These are phyloP conservation scores for Collybia nuda DNA, from an alignment of 768 basidiomycete species.

Conservation along the genomic window DNA sequence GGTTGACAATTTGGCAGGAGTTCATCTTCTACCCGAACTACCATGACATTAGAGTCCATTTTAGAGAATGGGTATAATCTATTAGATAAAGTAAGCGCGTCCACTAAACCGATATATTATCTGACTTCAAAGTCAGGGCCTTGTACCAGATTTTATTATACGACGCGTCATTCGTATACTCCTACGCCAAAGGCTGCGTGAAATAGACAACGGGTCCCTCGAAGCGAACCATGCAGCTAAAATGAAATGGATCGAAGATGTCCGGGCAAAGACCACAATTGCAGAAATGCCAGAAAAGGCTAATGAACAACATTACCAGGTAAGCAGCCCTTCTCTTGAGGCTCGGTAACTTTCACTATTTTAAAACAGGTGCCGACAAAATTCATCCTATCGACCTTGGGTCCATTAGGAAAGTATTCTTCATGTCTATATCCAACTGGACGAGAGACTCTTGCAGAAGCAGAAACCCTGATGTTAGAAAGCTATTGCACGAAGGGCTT, in stretches of 20 bases:
- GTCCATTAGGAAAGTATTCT: slow-evolving; percentile 67
- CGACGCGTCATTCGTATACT: slow-evolving; percentile 36
- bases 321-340: slow-evolving; percentile 20
- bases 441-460: slow-evolving; percentile 57
- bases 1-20: too few relatives aligned
- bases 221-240: slow-evolving; percentile 64
- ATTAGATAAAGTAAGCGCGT: slow-evolving; percentile 7
- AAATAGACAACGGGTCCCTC: slow-evolving; percentile 60
- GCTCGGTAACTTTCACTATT: neutral
- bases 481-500: slow-evolving; percentile 66
- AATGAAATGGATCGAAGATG: slow-evolving; percentile 63
- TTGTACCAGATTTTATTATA: slow-evolving; percentile 58
- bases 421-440: slow-evolving; percentile 65
- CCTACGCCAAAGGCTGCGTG: slow-evolving; percentile 51
- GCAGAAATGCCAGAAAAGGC: slow-evolving; percentile 66
- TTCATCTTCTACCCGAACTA: neutral
- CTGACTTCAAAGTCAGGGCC: slow-evolving; percentile 39
- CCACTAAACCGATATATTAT: slow-evolving; percentile 10
- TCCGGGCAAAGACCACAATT: slow-evolving; percentile 48
- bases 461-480: slow-evolving; percentile 65
- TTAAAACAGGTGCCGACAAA: slow-evolving; percentile 50
- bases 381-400: slow-evolving; percentile 67
- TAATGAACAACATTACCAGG: slow-evolving; percentile 79
- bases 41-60: slow-evolving; percentile 6
- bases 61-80: slow-evolving; percentile 8